Evolutionary conservation across 179 eudicot species (phyloP).

Genomic region (Spinacia oleracea): DNA sequence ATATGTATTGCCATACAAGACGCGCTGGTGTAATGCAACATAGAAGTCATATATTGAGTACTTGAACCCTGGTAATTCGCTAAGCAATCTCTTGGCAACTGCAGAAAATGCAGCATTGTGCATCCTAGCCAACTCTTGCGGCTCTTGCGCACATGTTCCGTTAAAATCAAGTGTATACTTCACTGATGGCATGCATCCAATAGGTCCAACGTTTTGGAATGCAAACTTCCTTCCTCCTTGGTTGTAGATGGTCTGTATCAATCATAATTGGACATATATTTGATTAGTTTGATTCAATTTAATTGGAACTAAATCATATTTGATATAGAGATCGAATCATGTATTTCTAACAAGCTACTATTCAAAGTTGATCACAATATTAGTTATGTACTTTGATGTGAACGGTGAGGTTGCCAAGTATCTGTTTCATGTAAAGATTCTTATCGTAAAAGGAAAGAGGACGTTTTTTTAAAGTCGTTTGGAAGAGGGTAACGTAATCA

Average conservation of each 20-base stretch:
- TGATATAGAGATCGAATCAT: neutral
- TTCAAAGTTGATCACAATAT: too few relatives aligned
- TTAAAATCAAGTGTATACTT: conserved; percentile 16
- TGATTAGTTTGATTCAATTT: neutral
- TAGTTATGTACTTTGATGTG: conserved; percentile 23
- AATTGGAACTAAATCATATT: neutral
- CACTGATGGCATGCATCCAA: conserved; percentile 35
- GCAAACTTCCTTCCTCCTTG: conserved; percentile 45
- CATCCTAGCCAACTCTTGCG: conserved; percentile 26
- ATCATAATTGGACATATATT: neutral
- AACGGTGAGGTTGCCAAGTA: conserved; percentile 38
- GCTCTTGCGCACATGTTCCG: conserved; percentile 31
- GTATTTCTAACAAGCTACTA: neutral
- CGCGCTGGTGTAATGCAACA: conserved; percentile 9
- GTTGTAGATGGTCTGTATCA: conserved; percentile 32
- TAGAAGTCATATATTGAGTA: conserved; percentile 33
- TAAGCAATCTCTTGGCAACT: conserved; percentile 5
- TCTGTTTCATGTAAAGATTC: conserved; percentile 21
- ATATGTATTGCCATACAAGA: conserved; percentile 14
- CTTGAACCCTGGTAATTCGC: conserved; percentile 28
- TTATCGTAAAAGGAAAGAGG: conserved; percentile 24
- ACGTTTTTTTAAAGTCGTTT: neutral
- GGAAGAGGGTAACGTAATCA: conserved; percentile 34
- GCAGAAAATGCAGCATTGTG: conserved; percentile 30
- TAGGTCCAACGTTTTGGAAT: conserved; percentile 35